Base-by-base conservation (phyloP, 1,284 basidiomycete species). In the Leccinum fallax region DNA sequence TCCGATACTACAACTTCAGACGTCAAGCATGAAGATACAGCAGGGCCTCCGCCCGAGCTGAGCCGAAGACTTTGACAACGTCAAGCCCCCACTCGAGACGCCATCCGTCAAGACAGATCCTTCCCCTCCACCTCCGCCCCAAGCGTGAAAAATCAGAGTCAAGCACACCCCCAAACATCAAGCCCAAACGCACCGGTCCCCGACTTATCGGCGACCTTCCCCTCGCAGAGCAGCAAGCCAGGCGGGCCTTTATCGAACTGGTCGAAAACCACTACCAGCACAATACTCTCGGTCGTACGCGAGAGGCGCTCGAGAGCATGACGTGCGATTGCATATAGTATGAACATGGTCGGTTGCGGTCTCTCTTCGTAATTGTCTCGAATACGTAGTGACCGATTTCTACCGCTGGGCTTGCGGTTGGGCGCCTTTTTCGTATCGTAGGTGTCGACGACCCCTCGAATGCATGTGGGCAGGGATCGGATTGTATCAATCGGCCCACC, bases 401-500 rank as follows among this genome's bases (percentile, higher is more conserved):
- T 61, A 57, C 61, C 57, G 64, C 62, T 69, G 68, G 56, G 32
- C 63, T 28, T 65, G 55, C 61, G 56, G 63, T 66, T 24, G 64
- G 67, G 65, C 57, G 66, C 55, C 64, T 71, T 60, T 66, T 9
- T 26, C 53, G 26, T 9, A 9, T 66, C 66, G 69, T 70, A 90
- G 87, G 80, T 66, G 74, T 80, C 24, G 87, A 92, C 68, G 80
- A 83, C 64, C 79, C 79, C 13, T 80, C 83, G 61, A 80, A 78
- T 61, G 94, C 95, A 6, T 99, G 97, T 77, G 94, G 94, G n/a
- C 85, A 88, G 57, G 82, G 87, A 63, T 94, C 94, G 24, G 93
- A 95, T 76, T 99, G 97, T 77, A 98, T 99, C 81, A 99, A 99
- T 76, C 86, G 95, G 62, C 86, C 98, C 62, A 97, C 97, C 28